phyloP scores from a whole-genome alignment of 2,329 filamentous ascomycete genomes.

The Ophiostoma montium region DNA sequence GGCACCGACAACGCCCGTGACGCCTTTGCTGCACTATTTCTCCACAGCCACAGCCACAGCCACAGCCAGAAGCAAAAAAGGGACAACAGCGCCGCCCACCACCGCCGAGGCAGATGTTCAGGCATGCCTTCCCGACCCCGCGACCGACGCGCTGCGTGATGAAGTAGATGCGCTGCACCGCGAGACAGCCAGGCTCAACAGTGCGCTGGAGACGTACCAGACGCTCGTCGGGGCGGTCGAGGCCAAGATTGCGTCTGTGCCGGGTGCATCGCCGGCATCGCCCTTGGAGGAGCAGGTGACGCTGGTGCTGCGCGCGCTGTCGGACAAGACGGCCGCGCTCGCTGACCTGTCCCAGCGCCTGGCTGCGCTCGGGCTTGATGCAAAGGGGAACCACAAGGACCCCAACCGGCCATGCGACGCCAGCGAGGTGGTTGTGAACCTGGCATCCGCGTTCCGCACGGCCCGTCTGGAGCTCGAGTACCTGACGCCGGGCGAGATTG shows the following conservation, averaged over 20 bases:
- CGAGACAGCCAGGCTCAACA: constrained; percentile 33
- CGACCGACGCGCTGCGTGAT: constrained; percentile 28
- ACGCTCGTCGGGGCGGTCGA: constrained; percentile 25
- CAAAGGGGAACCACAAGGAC: constrained; percentile 23
- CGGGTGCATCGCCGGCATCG: constrained; percentile 5
- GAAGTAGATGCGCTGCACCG: constrained; percentile 34
- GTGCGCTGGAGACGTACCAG: constrained; percentile 33
- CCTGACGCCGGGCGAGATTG: constrained; percentile 43
- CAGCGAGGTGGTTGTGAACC: constrained; percentile 31
- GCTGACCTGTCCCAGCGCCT: constrained; percentile 31
- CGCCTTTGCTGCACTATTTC: constrained; percentile 7
- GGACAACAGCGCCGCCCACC: not conserved
- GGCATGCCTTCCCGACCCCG: constrained; percentile 26
- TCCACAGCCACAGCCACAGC: not conserved
- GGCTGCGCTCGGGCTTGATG: constrained; percentile 34
- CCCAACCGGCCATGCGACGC: constrained; percentile 24
- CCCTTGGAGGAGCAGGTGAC: constrained; percentile 29
- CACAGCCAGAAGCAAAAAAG: too few relatives aligned
- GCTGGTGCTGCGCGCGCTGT: constrained; percentile 29
- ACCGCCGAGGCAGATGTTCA: constrained; percentile 25
- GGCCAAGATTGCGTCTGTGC: constrained; percentile 20
- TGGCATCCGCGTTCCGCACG: constrained; percentile 36
- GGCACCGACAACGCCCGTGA: constrained; percentile 21
- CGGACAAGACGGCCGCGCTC: constrained; percentile 35
- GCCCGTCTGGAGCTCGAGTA: constrained; percentile 49